Conservation (phyloP, 1,284 basidiomycete species). For the Exobasidium rhododendri region DNA sequence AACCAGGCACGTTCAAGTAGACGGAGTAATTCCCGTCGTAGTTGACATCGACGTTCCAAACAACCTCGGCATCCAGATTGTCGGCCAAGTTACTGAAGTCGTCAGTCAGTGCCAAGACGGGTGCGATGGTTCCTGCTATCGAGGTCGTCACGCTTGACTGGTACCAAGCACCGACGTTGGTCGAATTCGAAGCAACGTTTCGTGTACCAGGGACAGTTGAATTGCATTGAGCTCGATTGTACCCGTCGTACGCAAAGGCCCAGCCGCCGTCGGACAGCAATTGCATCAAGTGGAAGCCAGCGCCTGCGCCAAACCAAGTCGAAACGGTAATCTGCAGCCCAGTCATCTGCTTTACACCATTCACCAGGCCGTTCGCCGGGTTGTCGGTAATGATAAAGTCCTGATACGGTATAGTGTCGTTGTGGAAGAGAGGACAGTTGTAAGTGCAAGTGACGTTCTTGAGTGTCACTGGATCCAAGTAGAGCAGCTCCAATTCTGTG, state of each 20-base stretch:
- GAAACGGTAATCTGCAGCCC: constrained; percentile 70
- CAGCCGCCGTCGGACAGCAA: constrained; percentile 74
- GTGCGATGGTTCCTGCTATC: constrained; percentile 75
- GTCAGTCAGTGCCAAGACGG: constrained; percentile 70
- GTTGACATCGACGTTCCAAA: constrained; percentile 85
- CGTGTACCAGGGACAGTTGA: constrained; percentile 38
- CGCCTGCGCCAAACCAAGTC: constrained; percentile 69
- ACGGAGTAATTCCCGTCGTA: constrained; percentile 81
- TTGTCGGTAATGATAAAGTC: constrained; percentile 72
- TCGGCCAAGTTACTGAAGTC: constrained; percentile 65
- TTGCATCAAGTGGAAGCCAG: constrained; percentile 83
- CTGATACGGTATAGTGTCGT: constrained; percentile 72
- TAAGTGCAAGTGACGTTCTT: constrained; percentile 62
- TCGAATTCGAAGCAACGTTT: constrained; percentile 34
- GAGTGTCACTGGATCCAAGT: constrained; percentile 72
- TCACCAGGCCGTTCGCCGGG: constrained; percentile 39
- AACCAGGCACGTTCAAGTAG: constrained; percentile 82
- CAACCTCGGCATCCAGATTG: constrained; percentile 68
- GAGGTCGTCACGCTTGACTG: constrained; percentile 61
- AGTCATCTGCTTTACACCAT: constrained; percentile 64
- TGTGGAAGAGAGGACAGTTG: constrained; percentile 54
- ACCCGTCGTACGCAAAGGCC: constrained; percentile 45
- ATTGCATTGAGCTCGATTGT: constrained; percentile 39
- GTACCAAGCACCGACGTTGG: constrained; percentile 39
- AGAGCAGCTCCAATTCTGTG: constrained; percentile 70